Base-by-base conservation (phyloP, 2,329 filamentous ascomycete genomes). In the Colletotrichum sp. region DNA sequence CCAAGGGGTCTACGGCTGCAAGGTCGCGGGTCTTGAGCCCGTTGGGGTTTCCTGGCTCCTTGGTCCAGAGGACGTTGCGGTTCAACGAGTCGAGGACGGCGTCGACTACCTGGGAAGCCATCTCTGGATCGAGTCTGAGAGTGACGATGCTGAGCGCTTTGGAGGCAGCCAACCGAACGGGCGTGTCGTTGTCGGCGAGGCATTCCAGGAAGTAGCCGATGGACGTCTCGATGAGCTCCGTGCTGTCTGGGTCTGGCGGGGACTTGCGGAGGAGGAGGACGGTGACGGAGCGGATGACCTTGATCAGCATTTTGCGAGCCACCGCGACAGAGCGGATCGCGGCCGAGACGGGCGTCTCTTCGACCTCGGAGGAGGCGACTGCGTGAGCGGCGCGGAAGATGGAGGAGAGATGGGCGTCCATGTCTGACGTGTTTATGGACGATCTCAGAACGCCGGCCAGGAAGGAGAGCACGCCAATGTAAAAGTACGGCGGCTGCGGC, bases 121-220 rank as follows among this genome's bases (percentile, higher is more conserved):
- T 96, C 26, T 94, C 93, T 0, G 91, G 85, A 60, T 96, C 92
- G 9, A 99, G 86, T 78, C 94, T 96, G 66, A 97, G 87, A 0
- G 96, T 94, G 78, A 98, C 92, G 69, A 98, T 90, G 83, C 96
- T 98, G 60, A 98, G 90, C 6, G 96, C 94, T 85, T 99, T 99
- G 83, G 96, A 98, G 24, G 96, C 95, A 36, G 96, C 94, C 79
- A 98, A 91, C 48, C 97, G 90, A 15, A 99, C 96, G 1, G 96
- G 95, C 0, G 96, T 98, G 80, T 98, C 96, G 76, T 95, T 94
- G 83, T 99, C 97, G 3, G 92, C 92, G 2, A 98, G 87, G 15
- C 91, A 90, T 75, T 95, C 93, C 4, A 99, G 89, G 5, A 98
- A 89, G 80, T 94, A 93, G 70, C 96, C 94, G 79, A 99, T 95